Evolutionary conservation across 1,284 basidiomycete genomes (phyloP).

Genomic region (Termitomyces sp.): DNA sequence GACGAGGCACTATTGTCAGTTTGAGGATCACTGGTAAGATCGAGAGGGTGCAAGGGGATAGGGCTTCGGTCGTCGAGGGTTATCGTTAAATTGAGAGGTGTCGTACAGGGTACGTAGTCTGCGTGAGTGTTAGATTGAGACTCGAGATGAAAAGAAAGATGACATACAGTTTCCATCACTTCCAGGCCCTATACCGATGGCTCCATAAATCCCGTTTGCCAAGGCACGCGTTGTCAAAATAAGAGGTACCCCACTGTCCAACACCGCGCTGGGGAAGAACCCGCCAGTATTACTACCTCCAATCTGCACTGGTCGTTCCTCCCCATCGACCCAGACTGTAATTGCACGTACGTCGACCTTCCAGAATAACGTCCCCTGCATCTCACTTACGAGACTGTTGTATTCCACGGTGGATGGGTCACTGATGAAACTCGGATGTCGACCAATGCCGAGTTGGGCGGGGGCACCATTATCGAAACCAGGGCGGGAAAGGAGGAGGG

Average conservation of each 20-base stretch:
- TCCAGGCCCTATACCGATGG: constrained; percentile 54
- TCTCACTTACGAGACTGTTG: constrained; percentile 36
- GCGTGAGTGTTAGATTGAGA: not conserved
- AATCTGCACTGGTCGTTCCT: constrained; percentile 35
- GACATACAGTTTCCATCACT: constrained; percentile 60
- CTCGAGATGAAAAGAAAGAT: not conserved
- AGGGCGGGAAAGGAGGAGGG: constrained; percentile 62
- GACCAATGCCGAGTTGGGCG: constrained; percentile 60
- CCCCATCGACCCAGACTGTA: constrained; percentile 53
- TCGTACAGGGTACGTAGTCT: constrained; percentile 70
- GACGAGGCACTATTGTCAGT: constrained; percentile 37
- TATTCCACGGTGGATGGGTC: constrained; percentile 55
- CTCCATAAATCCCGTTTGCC: constrained; percentile 78
- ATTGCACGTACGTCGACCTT: constrained; percentile 50
- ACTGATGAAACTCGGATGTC: constrained; percentile 51
- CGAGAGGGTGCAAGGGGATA: constrained; percentile 65
- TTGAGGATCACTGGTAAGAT: constrained; percentile 46
- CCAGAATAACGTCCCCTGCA: constrained; percentile 50
- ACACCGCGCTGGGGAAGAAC: constrained; percentile 51
- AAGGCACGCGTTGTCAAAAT: constrained; percentile 55
- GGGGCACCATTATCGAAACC: constrained; percentile 46
- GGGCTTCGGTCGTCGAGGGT: constrained; percentile 52
- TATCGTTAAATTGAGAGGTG: constrained; percentile 65
- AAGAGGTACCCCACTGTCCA: constrained; percentile 63
- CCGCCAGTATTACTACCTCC: constrained; percentile 28